Base-by-base conservation (phyloP, 495 filamentous ascomycete species). In the Aspergillus mulundensis region DNA sequence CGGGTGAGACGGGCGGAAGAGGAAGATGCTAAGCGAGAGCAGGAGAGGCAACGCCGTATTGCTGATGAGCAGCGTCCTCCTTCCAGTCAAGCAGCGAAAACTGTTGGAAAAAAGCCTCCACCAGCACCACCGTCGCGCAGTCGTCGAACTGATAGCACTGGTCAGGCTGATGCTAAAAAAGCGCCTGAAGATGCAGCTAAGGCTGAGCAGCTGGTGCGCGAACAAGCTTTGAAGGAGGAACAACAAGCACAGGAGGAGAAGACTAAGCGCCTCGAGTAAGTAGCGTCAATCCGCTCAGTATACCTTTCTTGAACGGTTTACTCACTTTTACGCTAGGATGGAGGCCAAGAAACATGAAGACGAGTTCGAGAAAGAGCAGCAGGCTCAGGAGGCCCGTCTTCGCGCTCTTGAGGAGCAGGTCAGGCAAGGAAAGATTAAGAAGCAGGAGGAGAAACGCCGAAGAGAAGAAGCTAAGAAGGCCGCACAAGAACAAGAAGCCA, bases 371-470 rank as follows among this genome's bases (percentile, higher is more conserved):
- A 83, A 76, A 57, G 91, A 96, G 70, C 87, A 87, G 45, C 84
- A 91, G 58, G 92, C 86, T 42, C 84, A 91, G 44, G 85, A 88
- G 63, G 89, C 88, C 41, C 87, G 90, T 42, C 81, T 96, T 19
- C 87, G 83, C 61, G 93, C 91, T 21, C 80, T 99, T 24, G 91
- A 99, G 65, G 90, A 97, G 66, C 91, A 95, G 67, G 91, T 97
- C 43, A 86, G 86, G 59, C 88, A 91, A 69, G 92, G 93, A 52
- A 97, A 97, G 73, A 73, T 97, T n/a, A 95, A 92, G 80, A 96
- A 94, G 68, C 87, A 92, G 62, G 95, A 97, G 69, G 95, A 96
- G 74, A 96, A 93, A 74, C 85, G 84, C 18, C 85, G 84, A 61
- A 93, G 88, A 75, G 91, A 96, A 69, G 93, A 91, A 45, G 90